Conservation (phyloP, 305 asterid genomes). For the Fraxinus greggii region DNA sequence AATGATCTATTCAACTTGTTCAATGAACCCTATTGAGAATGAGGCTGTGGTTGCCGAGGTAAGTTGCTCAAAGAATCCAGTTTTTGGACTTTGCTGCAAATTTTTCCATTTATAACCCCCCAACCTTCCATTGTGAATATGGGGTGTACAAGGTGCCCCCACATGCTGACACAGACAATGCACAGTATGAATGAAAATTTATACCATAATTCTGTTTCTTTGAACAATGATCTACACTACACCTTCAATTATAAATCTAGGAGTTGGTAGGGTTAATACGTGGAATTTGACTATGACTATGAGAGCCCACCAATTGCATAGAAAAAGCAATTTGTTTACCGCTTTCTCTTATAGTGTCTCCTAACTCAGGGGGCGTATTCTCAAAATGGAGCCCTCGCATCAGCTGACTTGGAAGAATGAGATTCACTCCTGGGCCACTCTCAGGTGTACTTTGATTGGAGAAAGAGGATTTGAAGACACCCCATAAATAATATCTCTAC, state of each 20-base stretch:
- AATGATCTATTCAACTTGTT: slow-evolving; percentile 93
- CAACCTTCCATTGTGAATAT: not conserved
- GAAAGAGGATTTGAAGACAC: not conserved
- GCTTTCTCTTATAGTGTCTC: not conserved
- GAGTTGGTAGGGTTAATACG: not conserved
- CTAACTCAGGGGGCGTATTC: not conserved
- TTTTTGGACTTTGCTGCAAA: not conserved
- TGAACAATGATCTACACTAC: not conserved
- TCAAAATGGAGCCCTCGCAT: not conserved
- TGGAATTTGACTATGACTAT: not conserved
- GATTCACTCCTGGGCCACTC: not conserved
- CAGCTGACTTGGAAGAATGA: not conserved
- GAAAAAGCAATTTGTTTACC: not conserved
- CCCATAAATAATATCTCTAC: not conserved
- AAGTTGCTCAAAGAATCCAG: slow-evolving; percentile 23
- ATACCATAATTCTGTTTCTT: not conserved
- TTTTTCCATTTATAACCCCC: not conserved
- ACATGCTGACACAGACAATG: not conserved
- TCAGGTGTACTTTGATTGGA: not conserved
- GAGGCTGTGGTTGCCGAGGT: slow-evolving; percentile 98
- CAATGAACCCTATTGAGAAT: slow-evolving; percentile 93
- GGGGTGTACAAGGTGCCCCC: not conserved
- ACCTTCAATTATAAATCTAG: not conserved
- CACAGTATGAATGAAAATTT: not conserved
- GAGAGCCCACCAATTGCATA: not conserved